Evolutionary conservation across 2,329 filamentous ascomycete genomes (phyloP), one percentile per base, ranked within the genome.

Genomic region (Podosphaera xanthii): DNA sequence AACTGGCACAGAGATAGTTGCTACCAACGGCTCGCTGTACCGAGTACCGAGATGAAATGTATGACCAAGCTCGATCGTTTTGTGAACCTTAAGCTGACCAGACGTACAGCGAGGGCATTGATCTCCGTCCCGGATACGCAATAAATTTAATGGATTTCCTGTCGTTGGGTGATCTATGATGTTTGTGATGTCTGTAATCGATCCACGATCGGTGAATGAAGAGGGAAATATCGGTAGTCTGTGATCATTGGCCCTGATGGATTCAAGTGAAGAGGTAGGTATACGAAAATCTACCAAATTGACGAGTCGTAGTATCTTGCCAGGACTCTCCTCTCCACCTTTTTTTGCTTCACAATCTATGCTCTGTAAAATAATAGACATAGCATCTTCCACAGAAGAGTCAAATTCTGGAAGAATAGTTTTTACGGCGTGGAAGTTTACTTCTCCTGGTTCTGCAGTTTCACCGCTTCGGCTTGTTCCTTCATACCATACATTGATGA

Each of bases 11-110:
- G 74, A 72, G 2, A 92, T 77, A 0, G 71, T 75, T 0, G 87
- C 85, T 6, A 77, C 73, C 0, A 98, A 75, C 0, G 88, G 84
- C 30, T 79, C 75, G 33, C 86, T 90, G 72, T 98, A 98, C 36
- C 90, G 81, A 1, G 87, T 90, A 9, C 91, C 90, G 1, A 98
- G 81, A 69, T 94, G 83, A 72, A 98, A 98, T 0, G 92, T 97
- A 70, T 98, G 92, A 0, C 88, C 92, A 14, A 97, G 77, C 71
- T 98, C 92, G 57, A 97, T 83, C 6, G 89, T 87, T 62, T 79
- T 83, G 60, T 84, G 77, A 2, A 86, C 75, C 50, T 74, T 75
- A 31, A 97, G 74, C 1, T 70, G 73, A 0, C 85, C 85, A 0
- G 74, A 66, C 0, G 72, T 67, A 68, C 92, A 98, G 46, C 76